Percentiles rank a stretch among this genome's conserved stretches.
phyloP scores from a whole-genome alignment of 1,139 yeast genomes.

The Petasospora rhodanensis region DNA sequence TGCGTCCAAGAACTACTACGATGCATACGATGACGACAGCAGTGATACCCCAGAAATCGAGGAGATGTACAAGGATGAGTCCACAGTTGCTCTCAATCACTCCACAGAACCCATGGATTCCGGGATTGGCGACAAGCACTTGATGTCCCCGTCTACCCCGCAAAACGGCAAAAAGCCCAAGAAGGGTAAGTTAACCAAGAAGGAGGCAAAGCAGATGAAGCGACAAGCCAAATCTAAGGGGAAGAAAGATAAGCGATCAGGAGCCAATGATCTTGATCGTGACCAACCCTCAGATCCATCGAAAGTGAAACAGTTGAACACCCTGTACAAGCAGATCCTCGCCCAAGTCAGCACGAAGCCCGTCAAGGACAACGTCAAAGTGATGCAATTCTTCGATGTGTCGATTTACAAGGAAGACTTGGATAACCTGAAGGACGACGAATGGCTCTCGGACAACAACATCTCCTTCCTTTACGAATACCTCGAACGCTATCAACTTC shows the following conservation, averaged over 20 bases:
- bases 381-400: slow-evolving; percentile 35
- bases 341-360: too few relatives aligned
- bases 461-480: slow-evolving; percentile 60
- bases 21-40: slow-evolving; percentile 3
- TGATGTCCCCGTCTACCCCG: too few relatives aligned
- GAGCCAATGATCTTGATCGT: slow-evolving; percentile 10
- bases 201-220: slow-evolving; percentile 5
- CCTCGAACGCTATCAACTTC: slow-evolving; percentile 36
- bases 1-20: slow-evolving; percentile 1
- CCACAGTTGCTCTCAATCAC: slow-evolving; percentile 17
- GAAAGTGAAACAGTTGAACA: slow-evolving; percentile 14
- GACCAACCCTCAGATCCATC: slow-evolving; percentile 19
- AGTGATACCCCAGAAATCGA: neutral
- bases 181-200: slow-evolving; percentile 4
- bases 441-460: slow-evolving; percentile 74
- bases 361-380: slow-evolving; percentile 17
- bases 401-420: slow-evolving; percentile 44
- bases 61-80: slow-evolving; percentile 15
- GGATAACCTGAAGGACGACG: slow-evolving; percentile 42
- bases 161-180: neutral
- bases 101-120: too few relatives aligned
- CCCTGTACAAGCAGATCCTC: slow-evolving; percentile 13
- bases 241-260: slow-evolving; percentile 9
- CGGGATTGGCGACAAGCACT: neutral
- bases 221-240: slow-evolving; percentile 1